phyloP scores from a whole-genome alignment of 1,139 yeast genomes.

The Blastobotrys persicus region DNA sequence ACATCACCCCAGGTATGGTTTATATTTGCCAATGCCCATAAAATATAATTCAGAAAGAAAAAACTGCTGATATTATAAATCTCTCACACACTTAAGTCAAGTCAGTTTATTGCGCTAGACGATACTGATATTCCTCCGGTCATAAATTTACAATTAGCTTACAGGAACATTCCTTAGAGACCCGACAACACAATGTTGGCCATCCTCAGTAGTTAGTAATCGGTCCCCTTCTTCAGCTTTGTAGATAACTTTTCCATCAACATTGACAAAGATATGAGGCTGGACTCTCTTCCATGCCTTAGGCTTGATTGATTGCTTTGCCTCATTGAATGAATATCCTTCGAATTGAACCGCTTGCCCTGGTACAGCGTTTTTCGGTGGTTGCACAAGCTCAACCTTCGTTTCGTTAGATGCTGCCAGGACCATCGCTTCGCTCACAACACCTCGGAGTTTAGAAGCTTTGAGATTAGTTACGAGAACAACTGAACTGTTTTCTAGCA shows the following conservation, averaged over 20 bases:
- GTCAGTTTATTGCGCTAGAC: neutral
- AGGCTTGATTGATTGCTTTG: constrained; percentile 17
- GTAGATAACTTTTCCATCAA: constrained; percentile 17
- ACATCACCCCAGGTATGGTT: no score
- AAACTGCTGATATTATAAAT: no score
- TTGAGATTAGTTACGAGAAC: constrained; percentile 60
- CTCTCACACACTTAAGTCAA: no score
- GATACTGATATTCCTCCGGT: no score
- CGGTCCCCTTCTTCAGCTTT: constrained; percentile 3
- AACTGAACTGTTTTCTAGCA: constrained; percentile 49
- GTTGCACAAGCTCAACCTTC: constrained; percentile 41
- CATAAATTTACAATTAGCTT: no score
- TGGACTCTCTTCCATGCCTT: constrained; percentile 25
- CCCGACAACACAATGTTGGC: neutral
- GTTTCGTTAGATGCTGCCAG: constrained; percentile 45
- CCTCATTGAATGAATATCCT: constrained; percentile 13
- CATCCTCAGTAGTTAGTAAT: neutral
- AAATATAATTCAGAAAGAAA: no score
- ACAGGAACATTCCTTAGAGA: neutral
- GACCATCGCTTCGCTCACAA: constrained; percentile 56
- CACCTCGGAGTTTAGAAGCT: constrained; percentile 66
- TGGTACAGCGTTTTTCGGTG: constrained; percentile 36
- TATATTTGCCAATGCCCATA: no score
- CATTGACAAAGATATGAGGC: constrained; percentile 16
- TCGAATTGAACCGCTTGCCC: constrained; percentile 35